Evolutionary conservation across 768 basidiomycete species (phyloP), one percentile per base, ranked within the genome.

Genomic region (Boletus subcaerulescens): DNA sequence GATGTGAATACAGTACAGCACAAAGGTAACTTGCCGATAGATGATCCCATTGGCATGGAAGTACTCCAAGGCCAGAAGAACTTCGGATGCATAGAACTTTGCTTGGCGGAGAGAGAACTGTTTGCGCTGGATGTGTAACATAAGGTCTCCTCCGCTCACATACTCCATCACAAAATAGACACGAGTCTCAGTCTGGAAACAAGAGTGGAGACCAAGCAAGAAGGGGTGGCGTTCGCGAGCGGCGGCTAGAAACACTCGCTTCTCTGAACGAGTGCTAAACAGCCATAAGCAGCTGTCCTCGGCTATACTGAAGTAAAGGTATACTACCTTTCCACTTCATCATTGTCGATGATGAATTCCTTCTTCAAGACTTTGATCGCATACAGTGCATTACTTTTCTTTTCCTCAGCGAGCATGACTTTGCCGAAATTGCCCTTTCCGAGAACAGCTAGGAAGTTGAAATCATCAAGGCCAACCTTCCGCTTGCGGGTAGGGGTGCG

Each of bases 341-440:
- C 97, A 58, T 99, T 98, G 71, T 99, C 97, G 64, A 99, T 98
- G 71, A 99, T 98, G 68, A 99, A 98, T 74, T 98, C 97, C 70
- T 99, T 99, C 81, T 99, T 99, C 70, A 99, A 70, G n/a, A 99
- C 97, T 74, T 99, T 99, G 79, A 99, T 98, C n/a, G 97, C 97
- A 68, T 90, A 98, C 52, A 98, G 73, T 48, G 82, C 84, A 62
- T 84, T 91, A 48, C 85, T 82, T 71, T 80, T 86, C 83, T 99
- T 99, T 80, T 99, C 97, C 73, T 99, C 97, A 11, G 97, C 97
- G 55, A 99, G 76, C 97, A 99, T 99, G 73, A 99, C 97, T 72
- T 99, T 99, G 53, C 97, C 97, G 67, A 99, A 99, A 74, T 98
- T 99, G 64, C 97, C 97, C 74, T 98, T 98, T 47, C 97, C 97